A percentile compares a stretch with the other conserved stretches of the same genome.
These are phyloP conservation scores for Talaromyces thailandensis DNA, from an alignment of 495 filamentous ascomycete genomes.

Conservation along the genomic window DNA sequence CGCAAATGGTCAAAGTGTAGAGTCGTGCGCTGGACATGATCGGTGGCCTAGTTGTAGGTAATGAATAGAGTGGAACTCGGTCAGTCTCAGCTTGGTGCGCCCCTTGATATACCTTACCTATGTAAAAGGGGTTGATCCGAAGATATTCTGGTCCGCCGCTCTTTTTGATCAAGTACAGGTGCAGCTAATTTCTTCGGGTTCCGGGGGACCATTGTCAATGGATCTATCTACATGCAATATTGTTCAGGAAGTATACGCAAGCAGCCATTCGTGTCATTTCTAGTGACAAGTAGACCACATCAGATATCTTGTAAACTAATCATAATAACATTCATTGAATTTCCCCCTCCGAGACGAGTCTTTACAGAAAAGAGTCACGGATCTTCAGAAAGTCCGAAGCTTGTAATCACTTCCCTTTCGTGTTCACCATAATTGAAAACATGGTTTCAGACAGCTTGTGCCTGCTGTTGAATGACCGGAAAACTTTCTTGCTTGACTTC, in stretches of 20 bases:
- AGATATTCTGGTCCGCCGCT: too few relatives aligned
- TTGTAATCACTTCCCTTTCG: background rate
- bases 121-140: too few relatives aligned
- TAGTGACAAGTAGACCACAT: too few relatives aligned
- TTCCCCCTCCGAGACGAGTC: too few relatives aligned
- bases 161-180: too few relatives aligned
- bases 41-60: background rate
- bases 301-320: too few relatives aligned
- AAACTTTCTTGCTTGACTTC: background rate
- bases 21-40: background rate
- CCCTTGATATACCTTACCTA: background rate
- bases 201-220: too few relatives aligned
- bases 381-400: background rate
- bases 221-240: too few relatives aligned
- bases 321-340: too few relatives aligned
- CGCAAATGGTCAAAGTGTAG: constrained; percentile 24
- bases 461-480: background rate
- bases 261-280: too few relatives aligned
- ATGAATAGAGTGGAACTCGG: background rate
- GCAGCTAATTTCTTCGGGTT: too few relatives aligned
- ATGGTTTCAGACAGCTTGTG: background rate
- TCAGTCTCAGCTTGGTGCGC: background rate
- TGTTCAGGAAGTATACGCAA: too few relatives aligned
- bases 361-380: background rate
- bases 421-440: background rate